Evolutionary conservation across 805 yeast genomes (phyloP), one percentile per base, ranked within the genome.

Genomic region (Metschnikowia similis): DNA sequence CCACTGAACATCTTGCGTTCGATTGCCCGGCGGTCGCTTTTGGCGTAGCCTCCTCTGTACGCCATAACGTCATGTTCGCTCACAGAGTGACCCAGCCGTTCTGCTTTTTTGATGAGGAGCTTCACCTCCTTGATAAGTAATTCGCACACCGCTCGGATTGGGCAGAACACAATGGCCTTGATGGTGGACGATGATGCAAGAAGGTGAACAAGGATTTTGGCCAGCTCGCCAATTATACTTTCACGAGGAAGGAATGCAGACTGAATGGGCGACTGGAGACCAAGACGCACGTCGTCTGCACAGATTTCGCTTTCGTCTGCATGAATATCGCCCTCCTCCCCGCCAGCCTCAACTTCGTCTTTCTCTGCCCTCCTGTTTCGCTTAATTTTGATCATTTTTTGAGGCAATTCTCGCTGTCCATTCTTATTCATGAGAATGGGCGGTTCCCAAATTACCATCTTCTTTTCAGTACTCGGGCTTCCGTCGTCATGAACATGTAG

Each of bases 11-110:
- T 89, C 58, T 87, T 89, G 42, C 77, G 75, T 65, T 94, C 99
- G 50, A 94, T 92, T 48, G 82, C 77, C 56, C 99, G 78, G 56
- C 99, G 76, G 61, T 92, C 98, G 1, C 78, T 68, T 1, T 91
- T 84, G 3, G 96, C 82, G 62, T 94, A 94, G 1, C 99, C 99
- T 35, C 98, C 99, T 56, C 99, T 73, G 59, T 94, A 94, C 46
- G 96, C 83, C 95, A 89, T 88, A 3, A 91, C 85, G 50, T 84
- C 85, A n/a, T 80, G 54, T 41, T 64, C 71, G 35, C 59, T 61
- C 44, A 81, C 73, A 68, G 37, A 8, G n/a, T 21, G n/a, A 21
- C 44, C 28, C 10, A 28, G 3, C 11, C 13, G 13, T 38, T 39
- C 30, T 9, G 28, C 29, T 7, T 9, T 29, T 26, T 39, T 28